Evolutionary conservation across 2,329 filamentous ascomycete species (phyloP).

Genomic region (Clonostachys solani): DNA sequence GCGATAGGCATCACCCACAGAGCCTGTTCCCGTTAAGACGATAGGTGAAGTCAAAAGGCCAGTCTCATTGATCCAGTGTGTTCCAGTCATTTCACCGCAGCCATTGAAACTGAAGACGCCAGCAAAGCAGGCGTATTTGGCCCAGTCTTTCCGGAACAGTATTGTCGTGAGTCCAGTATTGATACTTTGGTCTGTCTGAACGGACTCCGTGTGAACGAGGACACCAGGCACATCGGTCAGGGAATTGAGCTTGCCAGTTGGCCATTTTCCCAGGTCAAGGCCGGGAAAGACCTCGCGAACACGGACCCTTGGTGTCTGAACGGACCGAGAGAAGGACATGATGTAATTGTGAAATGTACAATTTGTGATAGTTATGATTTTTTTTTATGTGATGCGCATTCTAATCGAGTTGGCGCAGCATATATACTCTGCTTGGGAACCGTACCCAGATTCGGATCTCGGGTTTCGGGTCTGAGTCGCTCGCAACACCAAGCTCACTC

Average conservation of each 20-base stretch:
- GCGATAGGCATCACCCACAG: slow-evolving; percentile 53
- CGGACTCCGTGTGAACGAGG: slow-evolving; percentile 36
- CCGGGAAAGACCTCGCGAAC: slow-evolving; percentile 35
- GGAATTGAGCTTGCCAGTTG: slow-evolving; percentile 39
- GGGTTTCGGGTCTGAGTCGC: too few species aligned
- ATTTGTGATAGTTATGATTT: too few species aligned
- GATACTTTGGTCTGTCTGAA: slow-evolving; percentile 21
- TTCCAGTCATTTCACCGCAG: slow-evolving; percentile 57
- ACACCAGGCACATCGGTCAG: slow-evolving; percentile 47
- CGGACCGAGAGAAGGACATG: too few species aligned
- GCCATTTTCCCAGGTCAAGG: slow-evolving; percentile 36
- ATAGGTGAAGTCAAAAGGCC: slow-evolving; percentile 56
- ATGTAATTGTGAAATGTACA: too few species aligned
- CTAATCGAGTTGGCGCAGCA: too few species aligned
- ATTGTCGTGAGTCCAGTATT: slow-evolving; percentile 48
- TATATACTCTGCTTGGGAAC: too few species aligned
- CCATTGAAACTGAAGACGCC: slow-evolving; percentile 61
- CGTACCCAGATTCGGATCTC: too few species aligned
- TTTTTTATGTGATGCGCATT: too few species aligned
- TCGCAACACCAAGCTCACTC: too few species aligned
- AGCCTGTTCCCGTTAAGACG: slow-evolving; percentile 53
- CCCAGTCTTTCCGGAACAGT: slow-evolving; percentile 38
- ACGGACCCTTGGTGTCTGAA: too few species aligned
- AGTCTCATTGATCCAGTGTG: slow-evolving; percentile 58
- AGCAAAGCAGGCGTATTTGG: slow-evolving; percentile 36